Evolutionary conservation across 306 rosid genomes (phyloP).

Genomic region (Crotalaria pallida): DNA sequence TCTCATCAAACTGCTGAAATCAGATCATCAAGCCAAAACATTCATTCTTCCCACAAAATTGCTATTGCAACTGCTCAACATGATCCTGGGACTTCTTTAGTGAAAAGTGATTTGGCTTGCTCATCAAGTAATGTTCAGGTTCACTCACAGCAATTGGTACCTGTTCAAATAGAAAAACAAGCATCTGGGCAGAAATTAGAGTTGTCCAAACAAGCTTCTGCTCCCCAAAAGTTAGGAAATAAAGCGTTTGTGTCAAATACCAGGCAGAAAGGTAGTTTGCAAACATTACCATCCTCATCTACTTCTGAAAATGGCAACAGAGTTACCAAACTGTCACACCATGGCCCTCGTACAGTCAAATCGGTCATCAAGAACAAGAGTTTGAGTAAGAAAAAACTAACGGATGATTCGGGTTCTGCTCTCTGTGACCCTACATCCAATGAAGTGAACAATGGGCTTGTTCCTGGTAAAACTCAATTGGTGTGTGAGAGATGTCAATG

Average conservation of each 20-base stretch:
- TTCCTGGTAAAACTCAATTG: conserved; percentile 42
- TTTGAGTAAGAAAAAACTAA: conserved; percentile 58
- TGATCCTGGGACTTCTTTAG: conserved; percentile 4
- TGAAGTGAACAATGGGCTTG: conserved; percentile 34
- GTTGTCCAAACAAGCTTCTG: conserved; percentile 34
- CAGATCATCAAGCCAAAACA: conserved; percentile 35
- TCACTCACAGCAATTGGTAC: conserved; percentile 33
- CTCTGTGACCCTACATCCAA: conserved; percentile 36
- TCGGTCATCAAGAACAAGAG: conserved; percentile 65
- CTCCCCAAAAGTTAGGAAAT: conserved; percentile 43
- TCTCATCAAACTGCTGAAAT: conserved; percentile 32
- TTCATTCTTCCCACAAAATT: conserved; percentile 38
- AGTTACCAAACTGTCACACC: conserved; percentile 53
- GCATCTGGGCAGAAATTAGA: conserved; percentile 30
- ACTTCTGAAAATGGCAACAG: conserved; percentile 40
- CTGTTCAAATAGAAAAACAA: conserved; percentile 36
- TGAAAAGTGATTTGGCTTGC: conserved; percentile 28
- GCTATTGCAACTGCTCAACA: conserved; percentile 27
- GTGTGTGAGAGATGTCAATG: conserved; percentile 86
- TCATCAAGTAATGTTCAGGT: conserved; percentile 36
- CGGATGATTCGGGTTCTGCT: conserved; percentile 53
- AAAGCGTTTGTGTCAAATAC: conserved; percentile 42
- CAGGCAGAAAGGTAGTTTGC: conserved; percentile 61
- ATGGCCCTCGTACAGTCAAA: conserved; percentile 50
- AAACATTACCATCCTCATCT: conserved; percentile 54